A percentile compares a stretch with the other conserved stretches of the same genome.
phyloP scores from a whole-genome alignment of 495 filamentous ascomycete genomes.

The Mycothermus thermophilus region DNA sequence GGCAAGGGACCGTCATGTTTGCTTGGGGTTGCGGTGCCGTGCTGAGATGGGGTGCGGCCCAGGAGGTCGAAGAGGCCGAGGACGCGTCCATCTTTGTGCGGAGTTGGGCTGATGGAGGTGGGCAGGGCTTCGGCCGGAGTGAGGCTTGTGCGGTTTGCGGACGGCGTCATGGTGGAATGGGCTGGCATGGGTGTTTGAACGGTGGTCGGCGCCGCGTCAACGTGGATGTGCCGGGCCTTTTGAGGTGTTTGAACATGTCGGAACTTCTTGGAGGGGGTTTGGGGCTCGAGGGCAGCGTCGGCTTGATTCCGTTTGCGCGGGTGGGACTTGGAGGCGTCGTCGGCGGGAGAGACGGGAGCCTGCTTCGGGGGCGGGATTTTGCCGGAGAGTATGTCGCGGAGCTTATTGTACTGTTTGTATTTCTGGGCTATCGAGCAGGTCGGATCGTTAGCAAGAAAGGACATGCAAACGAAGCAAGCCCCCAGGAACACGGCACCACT shows the following conservation, averaged over 20 bases:
- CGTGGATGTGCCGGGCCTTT: conserved; percentile 13
- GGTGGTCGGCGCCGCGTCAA: conserved; percentile 2
- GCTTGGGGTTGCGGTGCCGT: conserved; percentile 23
- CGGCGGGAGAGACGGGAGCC: too few relatives aligned
- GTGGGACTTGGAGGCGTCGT: conserved; percentile 22
- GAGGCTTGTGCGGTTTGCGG: conserved; percentile 43
- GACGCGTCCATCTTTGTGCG: conserved; percentile 75
- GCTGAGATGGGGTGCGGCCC: conserved; percentile 36
- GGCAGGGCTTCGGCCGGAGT: conserved; percentile 36
- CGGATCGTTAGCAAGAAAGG: neutral
- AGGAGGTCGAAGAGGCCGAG: conserved; percentile 87
- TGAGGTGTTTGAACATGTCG: conserved; percentile 26
- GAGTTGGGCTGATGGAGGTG: conserved; percentile 65
- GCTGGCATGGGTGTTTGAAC: conserved; percentile 38
- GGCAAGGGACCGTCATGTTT: conserved; percentile 16
- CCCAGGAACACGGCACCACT: conserved; percentile 5
- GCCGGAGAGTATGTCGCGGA: conserved; percentile 47
- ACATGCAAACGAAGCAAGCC: too few relatives aligned
- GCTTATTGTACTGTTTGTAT: conserved; percentile 77
- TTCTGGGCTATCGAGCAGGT: conserved; percentile 47
- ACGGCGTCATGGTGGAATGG: conserved; percentile 29
- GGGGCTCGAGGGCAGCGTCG: conserved; percentile 22
- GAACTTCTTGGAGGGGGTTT: conserved; percentile 34
- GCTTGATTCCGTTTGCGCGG: conserved; percentile 22
- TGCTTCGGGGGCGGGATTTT: conserved; percentile 29